These are phyloP conservation scores for Pyrenula aspistea DNA, from an alignment of 495 filamentous ascomycete species.

Conservation along the genomic window DNA sequence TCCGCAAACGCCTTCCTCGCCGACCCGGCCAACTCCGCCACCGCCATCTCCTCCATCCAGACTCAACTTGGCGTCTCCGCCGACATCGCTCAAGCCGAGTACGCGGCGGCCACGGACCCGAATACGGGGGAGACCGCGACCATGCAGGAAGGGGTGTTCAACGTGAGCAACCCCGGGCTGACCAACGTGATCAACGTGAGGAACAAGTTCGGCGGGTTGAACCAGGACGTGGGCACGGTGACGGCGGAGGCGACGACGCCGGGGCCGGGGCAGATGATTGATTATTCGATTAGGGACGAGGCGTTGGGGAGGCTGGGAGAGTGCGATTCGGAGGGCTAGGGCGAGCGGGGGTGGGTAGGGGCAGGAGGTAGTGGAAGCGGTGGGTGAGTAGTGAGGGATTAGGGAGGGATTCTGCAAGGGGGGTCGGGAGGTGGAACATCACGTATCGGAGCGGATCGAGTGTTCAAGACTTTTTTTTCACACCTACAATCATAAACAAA, in stretches of 20 bases:
- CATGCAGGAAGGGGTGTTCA: constrained; percentile 4
- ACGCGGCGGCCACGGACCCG: constrained; percentile 9
- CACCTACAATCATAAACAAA: too few relatives aligned
- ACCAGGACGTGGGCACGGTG: constrained; percentile 5
- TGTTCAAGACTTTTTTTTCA: too few relatives aligned
- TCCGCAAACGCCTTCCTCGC: constrained; percentile 11
- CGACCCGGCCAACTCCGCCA: constrained; percentile 6
- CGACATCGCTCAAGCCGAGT: constrained; percentile 9
- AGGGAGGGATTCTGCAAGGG: too few relatives aligned
- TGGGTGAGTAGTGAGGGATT: too few relatives aligned
- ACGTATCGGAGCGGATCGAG: too few relatives aligned
- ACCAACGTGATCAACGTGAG: constrained; percentile 12
- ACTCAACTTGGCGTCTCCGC: constrained; percentile 9
- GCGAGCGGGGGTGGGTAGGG: too few relatives aligned
- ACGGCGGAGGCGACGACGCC: constrained; percentile 11
- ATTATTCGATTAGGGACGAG: constrained; percentile 12
- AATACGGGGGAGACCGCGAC: constrained; percentile 11
- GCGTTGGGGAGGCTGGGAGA: constrained; percentile 2
- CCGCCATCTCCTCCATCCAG: constrained; percentile 9
- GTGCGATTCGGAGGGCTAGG: too few relatives aligned
- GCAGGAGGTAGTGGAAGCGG: too few relatives aligned
- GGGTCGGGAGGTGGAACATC: too few relatives aligned
- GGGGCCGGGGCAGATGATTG: constrained; percentile 16
- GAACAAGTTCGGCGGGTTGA: constrained; percentile 14
- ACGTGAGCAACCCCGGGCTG: constrained; percentile 10